Conservation (phyloP, 805 yeast species). For the Monosporozyma servazzii region DNA sequence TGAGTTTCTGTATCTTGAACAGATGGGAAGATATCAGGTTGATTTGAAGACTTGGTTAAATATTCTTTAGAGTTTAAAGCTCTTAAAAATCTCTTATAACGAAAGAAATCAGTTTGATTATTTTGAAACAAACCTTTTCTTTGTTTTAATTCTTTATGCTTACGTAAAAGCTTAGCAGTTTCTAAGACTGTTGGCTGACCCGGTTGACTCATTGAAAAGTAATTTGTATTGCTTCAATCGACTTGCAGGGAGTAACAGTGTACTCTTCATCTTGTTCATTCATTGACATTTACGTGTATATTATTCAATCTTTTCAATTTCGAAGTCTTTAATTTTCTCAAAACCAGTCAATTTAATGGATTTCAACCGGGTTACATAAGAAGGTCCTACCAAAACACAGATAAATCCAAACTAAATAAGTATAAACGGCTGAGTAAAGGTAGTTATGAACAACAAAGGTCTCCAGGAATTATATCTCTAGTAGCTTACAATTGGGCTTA, state of each 20-base stretch:
- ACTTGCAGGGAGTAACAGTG: no score
- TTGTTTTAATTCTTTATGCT: constrained; percentile 59
- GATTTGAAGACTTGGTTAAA: constrained; percentile 40
- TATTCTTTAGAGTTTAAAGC: constrained; percentile 72
- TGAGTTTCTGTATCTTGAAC: constrained; percentile 22
- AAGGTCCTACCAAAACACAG: background rate
- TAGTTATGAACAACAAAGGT: no score
- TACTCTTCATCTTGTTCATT: background rate
- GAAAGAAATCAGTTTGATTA: constrained; percentile 70
- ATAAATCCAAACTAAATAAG: no score
- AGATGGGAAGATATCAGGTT: constrained; percentile 39
- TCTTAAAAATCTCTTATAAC: constrained; percentile 73
- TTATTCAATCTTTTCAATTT: background rate
- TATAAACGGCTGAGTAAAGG: no score
- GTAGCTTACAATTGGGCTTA: no score
- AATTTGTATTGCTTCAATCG: background rate
- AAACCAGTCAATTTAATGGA: background rate
- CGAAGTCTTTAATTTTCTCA: background rate
- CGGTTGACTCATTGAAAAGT: background rate
- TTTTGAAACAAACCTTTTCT: constrained; percentile 73
- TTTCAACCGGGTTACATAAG: background rate
- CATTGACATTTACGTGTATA: background rate
- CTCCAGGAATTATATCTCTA: no score
- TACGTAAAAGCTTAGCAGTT: constrained; percentile 63
- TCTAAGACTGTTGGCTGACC: constrained; percentile 30